phyloP scores from a whole-genome alignment of 345 rosid species.

The Ricinus communis region DNA sequence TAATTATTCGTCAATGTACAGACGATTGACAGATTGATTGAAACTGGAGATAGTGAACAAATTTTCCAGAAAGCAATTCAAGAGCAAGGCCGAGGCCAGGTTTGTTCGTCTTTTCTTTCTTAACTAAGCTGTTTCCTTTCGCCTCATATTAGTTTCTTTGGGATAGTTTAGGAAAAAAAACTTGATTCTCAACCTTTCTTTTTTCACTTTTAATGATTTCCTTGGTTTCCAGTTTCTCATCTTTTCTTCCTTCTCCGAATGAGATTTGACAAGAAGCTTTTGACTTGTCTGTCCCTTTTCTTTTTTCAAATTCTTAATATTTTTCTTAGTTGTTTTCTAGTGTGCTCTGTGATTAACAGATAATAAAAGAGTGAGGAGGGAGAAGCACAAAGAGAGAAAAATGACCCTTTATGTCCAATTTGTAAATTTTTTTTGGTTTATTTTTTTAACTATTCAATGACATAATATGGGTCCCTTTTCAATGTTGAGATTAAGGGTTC shows the following conservation, averaged over 20 bases:
- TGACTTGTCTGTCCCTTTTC: not conserved
- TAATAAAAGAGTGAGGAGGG: not conserved
- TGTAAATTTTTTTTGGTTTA: not conserved
- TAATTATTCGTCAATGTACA: conserved; percentile 32
- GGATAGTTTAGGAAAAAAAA: not conserved
- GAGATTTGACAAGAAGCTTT: not conserved
- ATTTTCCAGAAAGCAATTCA: conserved; percentile 85
- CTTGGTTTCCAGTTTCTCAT: too few species aligned
- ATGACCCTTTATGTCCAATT: not conserved
- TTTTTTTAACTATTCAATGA: not conserved
- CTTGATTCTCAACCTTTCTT: too few species aligned
- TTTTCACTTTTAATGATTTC: too few species aligned
- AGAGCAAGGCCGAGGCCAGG: conserved; percentile 96
- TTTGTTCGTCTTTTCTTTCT: conserved; percentile 26
- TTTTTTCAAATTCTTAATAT: not conserved
- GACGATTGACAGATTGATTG: conserved; percentile 86
- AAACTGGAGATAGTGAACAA: conserved; percentile 90
- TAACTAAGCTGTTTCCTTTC: not conserved
- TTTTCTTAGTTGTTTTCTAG: not conserved
- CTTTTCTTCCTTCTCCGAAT: not conserved
- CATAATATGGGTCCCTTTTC: not conserved
- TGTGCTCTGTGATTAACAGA: not conserved
- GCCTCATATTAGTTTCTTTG: not conserved
- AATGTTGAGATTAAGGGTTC: not conserved
- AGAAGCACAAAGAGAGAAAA: not conserved